phyloP scores from a whole-genome alignment of 495 filamentous ascomycete genomes.

The Margaritispora aquatica region DNA sequence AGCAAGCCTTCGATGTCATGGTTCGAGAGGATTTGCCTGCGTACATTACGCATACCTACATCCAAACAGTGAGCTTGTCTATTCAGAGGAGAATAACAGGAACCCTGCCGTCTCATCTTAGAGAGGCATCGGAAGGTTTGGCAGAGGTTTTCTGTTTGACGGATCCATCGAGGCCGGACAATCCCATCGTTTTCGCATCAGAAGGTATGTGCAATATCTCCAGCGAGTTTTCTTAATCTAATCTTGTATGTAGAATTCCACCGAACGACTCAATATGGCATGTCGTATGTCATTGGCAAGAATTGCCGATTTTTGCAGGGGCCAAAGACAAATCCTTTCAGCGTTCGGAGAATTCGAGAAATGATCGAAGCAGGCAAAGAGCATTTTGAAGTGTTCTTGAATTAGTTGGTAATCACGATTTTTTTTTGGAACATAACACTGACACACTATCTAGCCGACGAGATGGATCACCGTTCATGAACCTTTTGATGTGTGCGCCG shows the following conservation, averaged over 20 bases:
- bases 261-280: conserved; percentile 55
- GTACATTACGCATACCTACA: conserved; percentile 59
- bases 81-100: conserved; percentile 52
- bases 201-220: conserved; percentile 44
- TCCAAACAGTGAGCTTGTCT: conserved; percentile 48
- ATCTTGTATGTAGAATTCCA: conserved; percentile 38
- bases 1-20: conserved; percentile 51
- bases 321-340: conserved; percentile 44
- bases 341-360: conserved; percentile 48
- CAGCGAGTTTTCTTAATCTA: not conserved
- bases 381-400: conserved; percentile 60
- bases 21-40: conserved; percentile 63
- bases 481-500: conserved; percentile 57
- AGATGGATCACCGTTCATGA: conserved; percentile 64
- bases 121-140: conserved; percentile 59
- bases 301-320: conserved; percentile 63
- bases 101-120: conserved; percentile 44
- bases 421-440: not conserved
- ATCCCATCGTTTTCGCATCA: conserved; percentile 74
- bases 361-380: conserved; percentile 51
- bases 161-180: conserved; percentile 65
- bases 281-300: conserved; percentile 48
- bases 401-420: conserved; percentile 47
- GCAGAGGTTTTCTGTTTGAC: conserved; percentile 74
- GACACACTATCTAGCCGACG: conserved; percentile 30